Base-by-base conservation (phyloP, 179 eudicot genomes). In the Silene vulgaris region DNA sequence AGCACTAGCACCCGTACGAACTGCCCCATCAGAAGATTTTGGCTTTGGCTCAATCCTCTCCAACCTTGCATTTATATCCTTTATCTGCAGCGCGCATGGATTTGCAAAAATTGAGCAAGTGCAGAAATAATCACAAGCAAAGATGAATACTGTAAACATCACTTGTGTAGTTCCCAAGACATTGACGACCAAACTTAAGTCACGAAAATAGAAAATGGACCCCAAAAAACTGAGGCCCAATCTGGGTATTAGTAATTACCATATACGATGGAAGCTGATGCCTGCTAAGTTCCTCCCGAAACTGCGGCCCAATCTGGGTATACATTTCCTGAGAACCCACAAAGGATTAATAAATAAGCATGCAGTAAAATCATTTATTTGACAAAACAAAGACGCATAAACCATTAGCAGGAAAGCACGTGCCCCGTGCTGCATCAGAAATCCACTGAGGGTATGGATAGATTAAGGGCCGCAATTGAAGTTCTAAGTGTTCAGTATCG, bases 41-140 rank as follows among this genome's bases (percentile, higher is more conserved):
- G 80, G 80, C 86, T 89, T 96, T n/a, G 97, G 97, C 77, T 90
- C 91, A 85, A 96, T 89, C 76, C 85, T 89, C 82, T 95, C 97
- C 74, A 96, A 74, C 84, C 97, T 87, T 16, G 89, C 85, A 88
- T 90, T 90, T 62, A 96, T 96, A 80, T 93, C 99, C 74, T 82
- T 96, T 26, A 93, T 84, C 99, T 96, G 89, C 85, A 89, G 54
- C 65, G 29, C 11, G 64, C 52, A 73, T 76, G 66, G 8, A 35
- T 60, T 73, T 11, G 21, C 17, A 19, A 69, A 48, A 20, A 63
- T 26, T 12, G 40, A 61, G 29, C 1, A 5, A 26, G 1, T 9
- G 20, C 12, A n/a, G 59, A 65, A 43, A 29, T 16, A 23, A 45
- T 45, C 71, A 14, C 21, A 20, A 14, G 35, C 62, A 57, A 62